phyloP scores from a whole-genome alignment of 2,329 filamentous ascomycete genomes.

The Sclerotinia trifoliorum region DNA sequence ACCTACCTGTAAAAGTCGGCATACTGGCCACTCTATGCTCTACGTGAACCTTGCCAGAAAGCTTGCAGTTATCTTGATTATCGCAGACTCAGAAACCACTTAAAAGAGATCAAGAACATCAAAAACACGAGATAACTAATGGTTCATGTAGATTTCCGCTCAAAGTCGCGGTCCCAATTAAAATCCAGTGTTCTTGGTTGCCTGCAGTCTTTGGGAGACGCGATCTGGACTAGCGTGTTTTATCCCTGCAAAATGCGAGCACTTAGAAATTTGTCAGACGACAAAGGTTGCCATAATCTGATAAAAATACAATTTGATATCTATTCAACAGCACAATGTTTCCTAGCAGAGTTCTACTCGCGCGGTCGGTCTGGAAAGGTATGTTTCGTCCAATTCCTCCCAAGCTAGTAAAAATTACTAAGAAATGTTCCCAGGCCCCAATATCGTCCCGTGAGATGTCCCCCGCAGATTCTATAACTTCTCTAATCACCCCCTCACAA shows the following conservation, averaged over 20 bases:
- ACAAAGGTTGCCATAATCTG: slow-evolving; percentile 13
- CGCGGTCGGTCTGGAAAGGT: slow-evolving; percentile 76
- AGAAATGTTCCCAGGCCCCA: slow-evolving; percentile 54
- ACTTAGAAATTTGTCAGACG: slow-evolving; percentile 12
- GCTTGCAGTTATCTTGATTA: not conserved
- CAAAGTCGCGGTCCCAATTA: not conserved
- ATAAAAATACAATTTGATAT: slow-evolving; percentile 7
- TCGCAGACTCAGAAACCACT: not conserved
- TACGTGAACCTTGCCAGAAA: not conserved
- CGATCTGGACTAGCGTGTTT: slow-evolving; percentile 29
- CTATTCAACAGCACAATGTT: slow-evolving; percentile 48
- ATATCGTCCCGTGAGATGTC: slow-evolving; percentile 64
- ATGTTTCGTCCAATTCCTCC: slow-evolving; percentile 26
- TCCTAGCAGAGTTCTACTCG: slow-evolving; percentile 56
- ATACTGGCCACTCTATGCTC: slow-evolving; percentile 27
- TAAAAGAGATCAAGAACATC: not conserved
- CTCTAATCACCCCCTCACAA: slow-evolving; percentile 45
- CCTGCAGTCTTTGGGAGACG: slow-evolving; percentile 28
- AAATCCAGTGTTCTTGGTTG: slow-evolving; percentile 4
- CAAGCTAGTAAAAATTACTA: slow-evolving; percentile 8
- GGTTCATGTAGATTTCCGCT: not conserved
- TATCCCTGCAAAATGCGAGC: slow-evolving; percentile 26
- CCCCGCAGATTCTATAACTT: slow-evolving; percentile 24
- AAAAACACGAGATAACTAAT: slow-evolving; percentile 11
- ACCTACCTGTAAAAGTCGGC: slow-evolving; percentile 33